phyloP scores from a whole-genome alignment of 345 rosid genomes.

The Brassica napus region Da-Ae NC_063450.1:52857501-52858000 shows the following conservation, averaged over 20 bases:
- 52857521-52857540: conserved; percentile 65
- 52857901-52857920: too few species aligned
- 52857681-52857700: conserved; percentile 66
- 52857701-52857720: conserved; percentile 67
- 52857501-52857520: conserved; percentile 52
- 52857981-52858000: neutral
- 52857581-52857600: conserved; percentile 58
- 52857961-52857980: conserved; percentile 9
- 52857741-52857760: conserved; percentile 55
- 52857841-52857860: conserved; percentile 25
- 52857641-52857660: conserved; percentile 13
- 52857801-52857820: conserved; percentile 53
- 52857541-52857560: conserved; percentile 80
- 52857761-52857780: conserved; percentile 68
- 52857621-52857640: conserved; percentile 3
- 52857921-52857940: conserved; percentile 2
- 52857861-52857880: too few species aligned
- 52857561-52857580: conserved; percentile 70
- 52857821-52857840: conserved; percentile 16
- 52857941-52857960: conserved; percentile 8
- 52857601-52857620: neutral
- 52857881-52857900: too few species aligned
- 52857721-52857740: conserved; percentile 58
- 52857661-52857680: conserved; percentile 53
- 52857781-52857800: conserved; percentile 69